Percentiles rank a stretch among this genome's conserved stretches.
Conservation (phyloP, 352 stramenopile species). For the Globisporangium splendens region DNA sequence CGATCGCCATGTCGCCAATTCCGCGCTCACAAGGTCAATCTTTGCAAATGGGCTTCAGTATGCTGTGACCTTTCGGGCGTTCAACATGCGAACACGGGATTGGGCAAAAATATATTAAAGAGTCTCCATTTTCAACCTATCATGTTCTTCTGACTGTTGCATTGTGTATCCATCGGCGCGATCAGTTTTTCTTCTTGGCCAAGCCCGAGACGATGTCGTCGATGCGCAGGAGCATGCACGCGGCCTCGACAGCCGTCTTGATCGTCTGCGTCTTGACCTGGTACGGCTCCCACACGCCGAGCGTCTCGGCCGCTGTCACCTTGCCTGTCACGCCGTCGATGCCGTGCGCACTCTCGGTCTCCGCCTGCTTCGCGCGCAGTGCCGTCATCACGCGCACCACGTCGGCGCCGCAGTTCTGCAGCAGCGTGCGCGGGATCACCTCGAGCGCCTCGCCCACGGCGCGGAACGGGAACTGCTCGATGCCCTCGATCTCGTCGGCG, state of each 20-base stretch:
- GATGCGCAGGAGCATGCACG: conserved; percentile 97
- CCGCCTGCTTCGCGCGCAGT: conserved; percentile 91
- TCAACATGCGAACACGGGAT: conserved; percentile 12
- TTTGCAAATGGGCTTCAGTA: conserved; percentile 2
- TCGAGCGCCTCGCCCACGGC: conserved; percentile 97
- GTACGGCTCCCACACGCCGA: conserved; percentile 99
- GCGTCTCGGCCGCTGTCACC: conserved; percentile 93
- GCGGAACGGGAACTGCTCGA: conserved; percentile 97
- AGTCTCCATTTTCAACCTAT: conserved; percentile 24
- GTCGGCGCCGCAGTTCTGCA: conserved; percentile 99
- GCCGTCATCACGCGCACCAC: conserved; percentile 98
- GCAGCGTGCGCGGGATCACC: conserved; percentile 98
- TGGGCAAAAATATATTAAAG: conserved; percentile 73
- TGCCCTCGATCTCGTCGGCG: conserved; percentile 89
- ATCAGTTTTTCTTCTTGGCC: conserved; percentile 92
- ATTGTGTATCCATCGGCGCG: conserved; percentile 2
- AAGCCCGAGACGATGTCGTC: conserved; percentile 99
- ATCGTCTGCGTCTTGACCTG: conserved; percentile 99
- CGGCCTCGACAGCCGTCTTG: conserved; percentile 99
- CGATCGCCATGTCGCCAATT: conserved; percentile 36
- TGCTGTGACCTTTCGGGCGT: conserved; percentile 41
- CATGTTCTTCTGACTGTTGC: conserved; percentile 15
- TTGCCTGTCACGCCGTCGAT: conserved; percentile 86
- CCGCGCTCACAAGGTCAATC: not conserved
- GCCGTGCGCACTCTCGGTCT: conserved; percentile 71